Percentiles rank a stretch among this genome's conserved stretches.
phyloP scores from a whole-genome alignment of 2,329 filamentous ascomycete species.

The Stromatinia cepivora region DNA sequence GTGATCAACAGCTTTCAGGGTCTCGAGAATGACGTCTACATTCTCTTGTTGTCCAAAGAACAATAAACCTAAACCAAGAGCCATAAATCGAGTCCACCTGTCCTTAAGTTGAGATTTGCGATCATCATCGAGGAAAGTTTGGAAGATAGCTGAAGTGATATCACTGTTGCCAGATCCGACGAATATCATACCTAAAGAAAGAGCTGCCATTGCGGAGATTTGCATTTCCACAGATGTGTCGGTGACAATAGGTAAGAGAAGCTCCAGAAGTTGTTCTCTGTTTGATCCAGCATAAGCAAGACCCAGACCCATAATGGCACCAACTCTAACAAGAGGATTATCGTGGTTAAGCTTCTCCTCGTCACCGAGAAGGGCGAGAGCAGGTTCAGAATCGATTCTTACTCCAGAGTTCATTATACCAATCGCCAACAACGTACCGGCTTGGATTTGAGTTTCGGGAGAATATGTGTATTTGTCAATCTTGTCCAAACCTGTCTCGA shows the following conservation, averaged over 20 bases:
- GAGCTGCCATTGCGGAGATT: conserved; percentile 90
- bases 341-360: conserved; percentile 75
- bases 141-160: conserved; percentile 88
- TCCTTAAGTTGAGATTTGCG: conserved; percentile 87
- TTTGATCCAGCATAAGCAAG: conserved; percentile 93
- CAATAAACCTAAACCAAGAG: conserved; percentile 85
- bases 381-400: conserved; percentile 83
- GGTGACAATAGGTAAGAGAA: conserved; percentile 81
- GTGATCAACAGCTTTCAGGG: conserved; percentile 93
- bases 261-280: conserved; percentile 82
- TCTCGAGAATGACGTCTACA: conserved; percentile 97
- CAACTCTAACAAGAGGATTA: conserved; percentile 74
- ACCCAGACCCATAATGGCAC: conserved; percentile 93
- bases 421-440: conserved; percentile 87
- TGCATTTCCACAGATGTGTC: conserved; percentile 90
- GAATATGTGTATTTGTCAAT: conserved; percentile 93
- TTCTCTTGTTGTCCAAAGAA: conserved; percentile 98
- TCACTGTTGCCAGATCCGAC: conserved; percentile 91
- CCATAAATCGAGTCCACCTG: conserved; percentile 98
- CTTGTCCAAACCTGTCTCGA: conserved; percentile 87
- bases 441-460: conserved; percentile 79
- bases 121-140: conserved; percentile 91
- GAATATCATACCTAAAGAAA: conserved; percentile 86
- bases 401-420: conserved; percentile 96
- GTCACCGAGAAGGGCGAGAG: conserved; percentile 81